These are phyloP conservation scores for Botrytis porri DNA, from an alignment of 2,329 filamentous ascomycete genomes.

Conservation along the genomic window DNA sequence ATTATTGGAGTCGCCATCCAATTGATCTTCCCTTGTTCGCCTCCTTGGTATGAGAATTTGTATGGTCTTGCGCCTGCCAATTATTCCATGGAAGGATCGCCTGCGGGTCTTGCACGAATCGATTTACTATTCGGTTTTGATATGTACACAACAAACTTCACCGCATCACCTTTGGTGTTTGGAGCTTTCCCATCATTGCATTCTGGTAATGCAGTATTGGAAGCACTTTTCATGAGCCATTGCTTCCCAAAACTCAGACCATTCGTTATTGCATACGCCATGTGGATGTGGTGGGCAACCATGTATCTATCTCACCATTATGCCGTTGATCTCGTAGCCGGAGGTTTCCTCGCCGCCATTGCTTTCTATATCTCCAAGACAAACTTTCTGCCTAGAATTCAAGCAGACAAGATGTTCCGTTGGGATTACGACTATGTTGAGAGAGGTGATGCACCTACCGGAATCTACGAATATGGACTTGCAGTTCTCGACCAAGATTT, in stretches of 20 bases:
- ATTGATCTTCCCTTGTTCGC: constrained; percentile 86
- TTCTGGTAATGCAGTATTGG: constrained; percentile 82
- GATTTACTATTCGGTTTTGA: constrained; percentile 89
- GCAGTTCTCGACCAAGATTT: constrained; percentile 34
- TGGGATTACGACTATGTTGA: constrained; percentile 98
- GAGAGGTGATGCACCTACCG: constrained; percentile 64
- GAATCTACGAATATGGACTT: constrained; percentile 51
- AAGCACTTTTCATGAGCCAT: constrained; percentile 90
- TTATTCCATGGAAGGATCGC: constrained; percentile 86
- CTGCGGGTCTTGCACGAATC: constrained; percentile 83
- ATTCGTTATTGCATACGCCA: constrained; percentile 77
- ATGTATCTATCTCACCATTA: constrained; percentile 99
- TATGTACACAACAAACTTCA: constrained; percentile 90
- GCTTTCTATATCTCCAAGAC: constrained; percentile 81
- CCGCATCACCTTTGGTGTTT: constrained; percentile 85
- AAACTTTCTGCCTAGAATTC: constrained; percentile 76
- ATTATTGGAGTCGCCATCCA: constrained; percentile 84
- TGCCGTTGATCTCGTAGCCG: constrained; percentile 85
- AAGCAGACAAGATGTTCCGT: constrained; percentile 79
- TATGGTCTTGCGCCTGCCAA: constrained; percentile 88
- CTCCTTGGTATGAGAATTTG: constrained; percentile 94
- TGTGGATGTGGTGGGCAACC: constrained; percentile 97
- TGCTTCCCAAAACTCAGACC: constrained; percentile 81
- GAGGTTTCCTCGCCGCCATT: constrained; percentile 72
- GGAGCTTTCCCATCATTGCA: constrained; percentile 94